Evolutionary conservation across 805 yeast genomes (phyloP), one percentile per base, ranked within the genome.

Genomic region (Vanderwaltozyma yarrowii): DNA sequence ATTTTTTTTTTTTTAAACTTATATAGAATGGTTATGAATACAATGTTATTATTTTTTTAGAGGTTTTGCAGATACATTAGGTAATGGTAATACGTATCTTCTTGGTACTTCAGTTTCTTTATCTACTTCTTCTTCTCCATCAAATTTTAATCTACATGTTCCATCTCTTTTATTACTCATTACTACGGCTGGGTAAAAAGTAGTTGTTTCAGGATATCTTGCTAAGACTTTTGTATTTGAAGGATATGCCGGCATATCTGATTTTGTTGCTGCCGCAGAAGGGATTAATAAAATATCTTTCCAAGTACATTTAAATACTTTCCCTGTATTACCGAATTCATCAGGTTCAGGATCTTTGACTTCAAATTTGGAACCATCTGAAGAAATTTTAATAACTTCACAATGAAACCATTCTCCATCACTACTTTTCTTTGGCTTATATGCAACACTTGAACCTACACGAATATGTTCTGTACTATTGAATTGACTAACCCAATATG

Each of bases 331-430:
- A 45, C 82, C 84, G 48, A 78, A 73, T 51, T 89, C 97, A 53
- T 92, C 98, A 0, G 98, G 97, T 52, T 92, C 98, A 0, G 97
- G 96, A 58, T 92, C 98, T 49, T 85, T 76, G n/a, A 92, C 88
- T 60, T 92, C 97, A 56, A 80, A 87, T 41, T 74, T 63, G 2
- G 67, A 64, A 1, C 92, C 89, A 46, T 85, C 95, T 1, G 75
- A 74, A n/a, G 76, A 61, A 3, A 89, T 76, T 47, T 74, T 77
- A 20, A 79, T 73, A 13, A 92, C 94, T 52, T 82, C 86, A 64
- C 98, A 92, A 57, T 85, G 95, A 49, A 92, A 86, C 98, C 98
- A 92, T 55, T 89, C 97, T 12, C 74, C 88, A n/a, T 74, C 69
- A 11, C 19, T 39, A 29, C 80, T 69, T 49, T 74, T 78, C 42